Evolutionary conservation across 106 monocot species (phyloP).

Genomic region (Platanthera zijinensis): DNA sequence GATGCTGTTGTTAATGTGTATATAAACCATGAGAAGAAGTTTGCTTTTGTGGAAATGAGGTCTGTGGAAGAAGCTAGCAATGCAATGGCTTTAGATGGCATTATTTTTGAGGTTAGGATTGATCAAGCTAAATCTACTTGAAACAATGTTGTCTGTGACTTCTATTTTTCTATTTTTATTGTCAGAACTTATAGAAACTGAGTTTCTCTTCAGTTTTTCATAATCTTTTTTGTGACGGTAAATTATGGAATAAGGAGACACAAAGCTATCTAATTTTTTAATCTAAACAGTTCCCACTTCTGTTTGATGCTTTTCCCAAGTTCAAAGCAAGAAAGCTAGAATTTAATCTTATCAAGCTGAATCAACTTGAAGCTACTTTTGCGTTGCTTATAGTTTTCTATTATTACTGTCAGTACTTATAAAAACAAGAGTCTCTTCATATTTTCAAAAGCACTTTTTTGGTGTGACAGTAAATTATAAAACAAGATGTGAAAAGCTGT

Average conservation of each 20-base stretch:
- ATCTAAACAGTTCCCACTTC: too few species aligned
- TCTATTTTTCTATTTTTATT: not conserved
- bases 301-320: too few species aligned
- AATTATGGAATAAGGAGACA: too few species aligned
- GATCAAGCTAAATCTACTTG: not conserved
- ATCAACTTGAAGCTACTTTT: not conserved
- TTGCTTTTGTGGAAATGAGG: conserved; percentile 99
- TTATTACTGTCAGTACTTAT: too few species aligned
- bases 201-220: not conserved
- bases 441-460: not conserved
- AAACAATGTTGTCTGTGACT: not conserved
- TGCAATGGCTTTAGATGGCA: conserved; percentile 98
- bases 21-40: conserved; percentile 99
- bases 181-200: too few species aligned
- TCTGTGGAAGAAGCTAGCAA: conserved; percentile 99
- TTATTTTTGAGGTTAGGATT: conserved; percentile 80
- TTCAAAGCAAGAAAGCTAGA: too few species aligned
- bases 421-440: not conserved
- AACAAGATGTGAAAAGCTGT: too few species aligned
- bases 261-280: too few species aligned
- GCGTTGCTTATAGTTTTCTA: not conserved
- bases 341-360: not conserved
- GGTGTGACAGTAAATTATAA: too few species aligned
- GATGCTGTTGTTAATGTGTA: conserved; percentile 99
- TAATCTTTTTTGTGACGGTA: too few species aligned